Evolutionary conservation across 2,329 filamentous ascomycete genomes (phyloP).

Genomic region (Mariannaea sp.): DNA sequence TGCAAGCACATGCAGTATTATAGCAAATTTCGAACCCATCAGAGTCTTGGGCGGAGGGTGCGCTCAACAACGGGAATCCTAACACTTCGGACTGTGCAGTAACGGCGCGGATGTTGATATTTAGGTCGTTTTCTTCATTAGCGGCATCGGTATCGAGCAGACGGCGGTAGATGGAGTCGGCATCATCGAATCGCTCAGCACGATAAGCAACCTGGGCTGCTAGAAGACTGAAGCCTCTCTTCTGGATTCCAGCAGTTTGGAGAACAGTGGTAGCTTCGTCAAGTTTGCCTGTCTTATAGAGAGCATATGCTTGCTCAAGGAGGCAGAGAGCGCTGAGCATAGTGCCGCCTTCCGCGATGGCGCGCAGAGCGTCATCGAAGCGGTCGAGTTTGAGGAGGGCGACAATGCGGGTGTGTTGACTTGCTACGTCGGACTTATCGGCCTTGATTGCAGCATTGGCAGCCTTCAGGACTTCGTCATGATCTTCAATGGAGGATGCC

Average conservation of each 20-base stretch:
- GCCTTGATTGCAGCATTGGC: slow-evolving; percentile 66
- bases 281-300: slow-evolving; percentile 78
- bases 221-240: slow-evolving; percentile 55
- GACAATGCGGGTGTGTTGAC: slow-evolving; percentile 72
- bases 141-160: slow-evolving; percentile 55
- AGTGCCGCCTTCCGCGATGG: slow-evolving; percentile 67
- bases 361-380: slow-evolving; percentile 75
- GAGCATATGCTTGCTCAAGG: slow-evolving; percentile 78
- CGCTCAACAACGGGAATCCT: slow-evolving; percentile 51
- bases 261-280: slow-evolving; percentile 62
- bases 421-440: slow-evolving; percentile 61
- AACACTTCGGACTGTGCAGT: slow-evolving; percentile 76
- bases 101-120: slow-evolving; percentile 75
- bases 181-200: slow-evolving; percentile 72
- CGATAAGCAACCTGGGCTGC: slow-evolving; percentile 74
- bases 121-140: slow-evolving; percentile 74
- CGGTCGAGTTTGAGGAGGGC: slow-evolving; percentile 82
- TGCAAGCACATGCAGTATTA: slow-evolving; percentile 75
- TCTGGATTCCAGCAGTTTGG: slow-evolving; percentile 37
- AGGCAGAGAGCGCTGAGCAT: slow-evolving; percentile 63
- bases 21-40: slow-evolving; percentile 83
- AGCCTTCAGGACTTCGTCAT: slow-evolving; percentile 72
- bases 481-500: slow-evolving; percentile 65
- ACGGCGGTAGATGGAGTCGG: slow-evolving; percentile 65
- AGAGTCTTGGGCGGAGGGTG: slow-evolving; percentile 60